Conservation (phyloP, 1,139 yeast genomes). For the Petasospora fabianii region DNA sequence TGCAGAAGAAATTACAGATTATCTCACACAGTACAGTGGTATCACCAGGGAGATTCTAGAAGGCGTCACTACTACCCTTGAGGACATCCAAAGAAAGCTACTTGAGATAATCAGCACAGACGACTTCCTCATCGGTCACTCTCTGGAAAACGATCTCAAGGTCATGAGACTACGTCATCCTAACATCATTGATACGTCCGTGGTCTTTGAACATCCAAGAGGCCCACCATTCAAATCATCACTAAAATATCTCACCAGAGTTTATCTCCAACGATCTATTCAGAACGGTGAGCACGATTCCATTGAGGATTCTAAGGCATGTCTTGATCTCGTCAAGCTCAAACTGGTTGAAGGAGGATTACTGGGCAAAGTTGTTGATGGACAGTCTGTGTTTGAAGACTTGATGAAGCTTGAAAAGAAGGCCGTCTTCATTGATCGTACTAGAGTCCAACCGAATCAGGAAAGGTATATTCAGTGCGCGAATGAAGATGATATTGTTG, state of each 20-base stretch:
- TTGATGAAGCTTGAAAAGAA: conserved; percentile 33
- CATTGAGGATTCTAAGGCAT: conserved; percentile 78
- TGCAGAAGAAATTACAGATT: conserved; percentile 65
- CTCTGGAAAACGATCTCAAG: conserved; percentile 63
- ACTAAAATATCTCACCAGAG: conserved; percentile 60
- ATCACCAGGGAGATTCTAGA: conserved; percentile 66
- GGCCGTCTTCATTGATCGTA: conserved; percentile 41
- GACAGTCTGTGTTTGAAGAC: conserved; percentile 38
- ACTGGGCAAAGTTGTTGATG: conserved; percentile 55
- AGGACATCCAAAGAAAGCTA: conserved; percentile 63
- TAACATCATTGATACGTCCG: conserved; percentile 63
- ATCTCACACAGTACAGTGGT: conserved; percentile 81
- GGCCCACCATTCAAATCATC: conserved; percentile 83
- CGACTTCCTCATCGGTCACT: conserved; percentile 70
- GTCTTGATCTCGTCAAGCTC: conserved; percentile 69
- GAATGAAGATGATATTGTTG: conserved; percentile 58
- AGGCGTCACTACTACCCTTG: conserved; percentile 59
- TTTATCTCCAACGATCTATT: conserved; percentile 52
- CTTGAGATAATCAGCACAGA: conserved; percentile 40
- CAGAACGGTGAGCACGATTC: conserved; percentile 76
- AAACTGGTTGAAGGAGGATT: conserved; percentile 63
- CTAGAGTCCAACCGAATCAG: conserved; percentile 23
- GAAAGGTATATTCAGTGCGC: conserved; percentile 37
- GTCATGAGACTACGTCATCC: conserved; percentile 61
- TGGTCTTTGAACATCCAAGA: conserved; percentile 65